These are phyloP conservation scores for Capronia americana DNA, from an alignment of 2,329 filamentous ascomycete genomes.

Conservation along the genomic window DNA sequence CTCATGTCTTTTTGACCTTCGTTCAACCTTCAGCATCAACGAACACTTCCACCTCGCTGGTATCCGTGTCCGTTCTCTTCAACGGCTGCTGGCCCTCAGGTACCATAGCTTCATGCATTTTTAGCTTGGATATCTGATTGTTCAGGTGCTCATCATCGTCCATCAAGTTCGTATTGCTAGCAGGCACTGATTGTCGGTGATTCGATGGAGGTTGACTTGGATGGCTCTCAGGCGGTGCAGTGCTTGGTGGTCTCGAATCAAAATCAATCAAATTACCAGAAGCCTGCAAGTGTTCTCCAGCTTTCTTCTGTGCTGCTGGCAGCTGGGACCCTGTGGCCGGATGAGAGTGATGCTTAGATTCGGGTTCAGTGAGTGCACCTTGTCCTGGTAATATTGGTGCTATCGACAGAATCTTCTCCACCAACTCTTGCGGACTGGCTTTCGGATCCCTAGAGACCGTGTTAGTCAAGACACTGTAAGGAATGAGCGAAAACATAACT, in stretches of 20 bases:
- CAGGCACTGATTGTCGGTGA: slow-evolving; percentile 23
- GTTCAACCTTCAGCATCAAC: slow-evolving; percentile 49
- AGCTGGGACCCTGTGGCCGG: slow-evolving; percentile 39
- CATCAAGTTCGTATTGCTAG: slow-evolving; percentile 31
- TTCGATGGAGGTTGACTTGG: slow-evolving; percentile 25
- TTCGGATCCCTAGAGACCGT: slow-evolving; percentile 31
- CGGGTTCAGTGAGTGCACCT: slow-evolving; percentile 56
- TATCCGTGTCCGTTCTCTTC: slow-evolving; percentile 49
- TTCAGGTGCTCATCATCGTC: slow-evolving; percentile 36
- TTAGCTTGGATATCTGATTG: slow-evolving; percentile 37
- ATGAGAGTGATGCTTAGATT: slow-evolving; percentile 7
- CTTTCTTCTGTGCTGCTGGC: slow-evolving; percentile 13
- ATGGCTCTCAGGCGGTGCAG: slow-evolving; percentile 33
- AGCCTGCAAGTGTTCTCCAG: slow-evolving; percentile 12
- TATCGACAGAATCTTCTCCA: slow-evolving; percentile 82
- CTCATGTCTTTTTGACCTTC: neutral
- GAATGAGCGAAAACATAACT: slow-evolving; percentile 41
- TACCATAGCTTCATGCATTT: slow-evolving; percentile 39
- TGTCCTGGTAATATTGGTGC: slow-evolving; percentile 85
- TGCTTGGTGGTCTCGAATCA: slow-evolving; percentile 37
- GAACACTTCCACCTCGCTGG: slow-evolving; percentile 50
- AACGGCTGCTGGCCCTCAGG: slow-evolving; percentile 40
- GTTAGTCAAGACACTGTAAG: slow-evolving; percentile 2
- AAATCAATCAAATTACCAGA: slow-evolving; percentile 43
- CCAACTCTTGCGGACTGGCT: slow-evolving; percentile 27